A percentile compares a stretch with the other conserved stretches of the same genome.
Conservation (phyloP, 345 rosid species). For the Euclidium syriacum region DNA sequence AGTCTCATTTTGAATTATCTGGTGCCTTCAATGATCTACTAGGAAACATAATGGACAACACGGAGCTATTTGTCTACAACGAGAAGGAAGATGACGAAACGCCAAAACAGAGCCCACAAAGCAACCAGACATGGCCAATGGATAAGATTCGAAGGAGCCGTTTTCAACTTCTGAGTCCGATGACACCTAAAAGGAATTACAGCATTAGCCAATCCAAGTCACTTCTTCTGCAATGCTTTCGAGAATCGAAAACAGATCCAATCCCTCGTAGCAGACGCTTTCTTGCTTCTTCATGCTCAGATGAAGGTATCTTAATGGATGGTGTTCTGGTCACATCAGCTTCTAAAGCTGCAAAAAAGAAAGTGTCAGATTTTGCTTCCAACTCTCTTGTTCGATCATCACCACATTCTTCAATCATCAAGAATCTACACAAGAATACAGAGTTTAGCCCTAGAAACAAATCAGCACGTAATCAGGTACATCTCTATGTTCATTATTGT, state of each 20-base stretch:
- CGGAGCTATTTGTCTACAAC: neutral
- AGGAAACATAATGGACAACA: conserved; percentile 6
- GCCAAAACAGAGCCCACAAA: conserved; percentile 13
- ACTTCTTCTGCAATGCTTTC: conserved; percentile 15
- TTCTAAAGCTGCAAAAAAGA: conserved; percentile 15
- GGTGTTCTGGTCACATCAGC: conserved; percentile 44
- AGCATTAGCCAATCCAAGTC: conserved; percentile 9
- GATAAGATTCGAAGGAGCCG: conserved; percentile 14
- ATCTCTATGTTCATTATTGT: neutral
- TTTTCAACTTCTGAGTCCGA: conserved; percentile 21
- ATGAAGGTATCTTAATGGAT: conserved; percentile 65
- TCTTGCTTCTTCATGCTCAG: conserved; percentile 4
- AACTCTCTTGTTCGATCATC: neutral
- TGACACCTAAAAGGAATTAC: conserved; percentile 13
- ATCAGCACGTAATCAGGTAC: conserved; percentile 36
- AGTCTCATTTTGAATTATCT: neutral
- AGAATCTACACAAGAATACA: conserved; percentile 3
- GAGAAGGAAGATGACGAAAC: conserved; percentile 11
- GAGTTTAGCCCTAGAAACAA: conserved; percentile 17
- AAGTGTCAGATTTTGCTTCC: conserved; percentile 10
- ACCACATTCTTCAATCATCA: neutral
- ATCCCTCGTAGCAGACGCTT: conserved; percentile 7
- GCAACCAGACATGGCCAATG: conserved; percentile 26
- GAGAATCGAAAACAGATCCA: conserved; percentile 23
- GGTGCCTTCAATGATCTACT: neutral